Evolutionary conservation across 2,329 filamentous ascomycete genomes (phyloP).

Genomic region (Achaetomium macrosporum): DNA sequence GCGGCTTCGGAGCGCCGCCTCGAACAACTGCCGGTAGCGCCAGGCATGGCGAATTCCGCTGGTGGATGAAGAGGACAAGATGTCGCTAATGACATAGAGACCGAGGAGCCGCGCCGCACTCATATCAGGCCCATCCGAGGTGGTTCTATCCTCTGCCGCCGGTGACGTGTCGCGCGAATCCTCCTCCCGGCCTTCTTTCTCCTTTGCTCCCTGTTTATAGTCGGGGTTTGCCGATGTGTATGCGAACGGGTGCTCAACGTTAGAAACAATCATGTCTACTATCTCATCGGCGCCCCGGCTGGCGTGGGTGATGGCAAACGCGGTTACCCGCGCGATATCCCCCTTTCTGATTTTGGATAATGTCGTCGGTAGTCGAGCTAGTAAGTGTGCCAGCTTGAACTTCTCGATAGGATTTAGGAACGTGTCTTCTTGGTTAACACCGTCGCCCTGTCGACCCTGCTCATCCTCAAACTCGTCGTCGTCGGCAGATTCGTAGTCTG

Average conservation of each 20-base stretch:
- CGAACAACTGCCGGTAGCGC: conserved; percentile 78
- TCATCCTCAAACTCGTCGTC: conserved; percentile 68
- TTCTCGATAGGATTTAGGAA: conserved; percentile 81
- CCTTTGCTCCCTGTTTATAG: conserved; percentile 35
- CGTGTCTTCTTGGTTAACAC: conserved; percentile 43
- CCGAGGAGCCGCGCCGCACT: conserved; percentile 72
- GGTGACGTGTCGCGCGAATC: conserved; percentile 34
- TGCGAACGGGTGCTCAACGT: conserved; percentile 71
- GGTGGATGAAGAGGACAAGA: conserved; percentile 70
- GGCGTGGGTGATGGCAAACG: conserved; percentile 84
- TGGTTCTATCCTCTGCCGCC: conserved; percentile 32
- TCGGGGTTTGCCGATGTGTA: conserved; percentile 65
- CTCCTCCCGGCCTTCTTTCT: conserved; percentile 33
- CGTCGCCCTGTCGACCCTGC: conserved; percentile 38
- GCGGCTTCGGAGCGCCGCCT: conserved; percentile 60
- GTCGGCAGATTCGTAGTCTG: conserved; percentile 81
- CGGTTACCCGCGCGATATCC: conserved; percentile 77
- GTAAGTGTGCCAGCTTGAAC: conserved; percentile 74
- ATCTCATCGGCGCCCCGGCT: conserved; percentile 83
- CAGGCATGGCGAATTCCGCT: conserved; percentile 77
- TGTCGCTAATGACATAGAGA: conserved; percentile 71
- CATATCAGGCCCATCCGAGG: conserved; percentile 44
- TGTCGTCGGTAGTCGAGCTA: conserved; percentile 74
- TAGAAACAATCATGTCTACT: conserved; percentile 79
- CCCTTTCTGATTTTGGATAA: conserved; percentile 72